Conservation (phyloP, 768 basidiomycete species). For the Dioszegia crocea region DNA sequence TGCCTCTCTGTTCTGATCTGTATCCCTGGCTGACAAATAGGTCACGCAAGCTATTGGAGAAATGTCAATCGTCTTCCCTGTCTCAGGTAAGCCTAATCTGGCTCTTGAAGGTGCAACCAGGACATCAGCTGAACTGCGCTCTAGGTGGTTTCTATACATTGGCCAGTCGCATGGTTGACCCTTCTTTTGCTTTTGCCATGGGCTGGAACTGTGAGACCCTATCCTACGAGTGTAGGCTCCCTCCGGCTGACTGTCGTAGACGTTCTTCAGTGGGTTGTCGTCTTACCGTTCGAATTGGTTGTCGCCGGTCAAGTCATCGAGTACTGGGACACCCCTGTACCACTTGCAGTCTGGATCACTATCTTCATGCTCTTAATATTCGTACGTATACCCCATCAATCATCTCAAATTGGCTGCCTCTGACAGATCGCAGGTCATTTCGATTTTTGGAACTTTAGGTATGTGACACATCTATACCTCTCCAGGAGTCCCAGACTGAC, state of each 20-base stretch:
- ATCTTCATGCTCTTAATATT: conserved; percentile 63
- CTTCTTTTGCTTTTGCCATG: conserved; percentile 53
- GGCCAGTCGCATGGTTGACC: conserved; percentile 55
- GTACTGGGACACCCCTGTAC: conserved; percentile 34
- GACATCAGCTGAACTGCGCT: conserved; percentile 37
- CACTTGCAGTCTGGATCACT: conserved; percentile 23
- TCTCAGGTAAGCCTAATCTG: too few species aligned
- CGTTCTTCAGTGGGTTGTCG: conserved; percentile 36
- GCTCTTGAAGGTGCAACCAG: too few species aligned
- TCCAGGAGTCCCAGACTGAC: too few species aligned
- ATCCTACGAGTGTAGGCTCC: background rate
- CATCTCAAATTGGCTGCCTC: too few species aligned
- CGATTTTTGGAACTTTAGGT: conserved; percentile 37
- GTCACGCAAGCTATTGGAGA: conserved; percentile 65
- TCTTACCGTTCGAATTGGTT: conserved; percentile 41
- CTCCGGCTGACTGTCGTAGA: conserved; percentile 6
- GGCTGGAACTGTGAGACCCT: conserved; percentile 25
- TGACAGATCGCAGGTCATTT: conserved; percentile 20
- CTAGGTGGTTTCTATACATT: conserved; percentile 65
- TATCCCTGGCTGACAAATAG: background rate
- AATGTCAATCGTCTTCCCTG: conserved; percentile 65
- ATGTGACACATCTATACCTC: too few species aligned
- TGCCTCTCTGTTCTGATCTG: background rate
- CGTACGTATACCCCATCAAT: background rate
- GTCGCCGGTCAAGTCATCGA: conserved; percentile 38